Percentiles rank a stretch among this genome's conserved stretches.
Evolutionary conservation across 2,329 filamentous ascomycete species (phyloP).

Genomic region (Aureobasidium sp.): DNA sequence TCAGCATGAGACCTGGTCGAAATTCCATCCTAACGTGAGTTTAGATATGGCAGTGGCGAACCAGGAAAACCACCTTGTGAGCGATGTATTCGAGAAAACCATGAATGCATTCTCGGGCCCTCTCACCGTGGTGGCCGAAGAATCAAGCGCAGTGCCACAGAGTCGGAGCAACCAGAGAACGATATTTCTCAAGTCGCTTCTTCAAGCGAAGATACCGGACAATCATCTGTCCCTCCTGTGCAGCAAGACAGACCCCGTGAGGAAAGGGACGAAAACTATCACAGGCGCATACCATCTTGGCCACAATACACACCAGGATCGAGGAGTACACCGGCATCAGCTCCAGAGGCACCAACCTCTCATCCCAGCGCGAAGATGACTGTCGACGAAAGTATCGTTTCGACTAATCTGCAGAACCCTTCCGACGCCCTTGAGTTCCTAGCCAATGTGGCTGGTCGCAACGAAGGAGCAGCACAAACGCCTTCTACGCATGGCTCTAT

Average conservation of each 20-base stretch:
- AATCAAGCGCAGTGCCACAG: conserved; percentile 21
- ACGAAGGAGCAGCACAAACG: conserved; percentile 20
- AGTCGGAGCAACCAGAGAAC: not conserved
- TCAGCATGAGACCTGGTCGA: not conserved
- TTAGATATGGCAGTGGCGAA: conserved; percentile 24
- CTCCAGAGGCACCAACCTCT: conserved; percentile 1
- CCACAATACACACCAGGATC: not conserved
- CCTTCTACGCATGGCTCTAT: conserved; percentile 22
- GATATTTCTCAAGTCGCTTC: not conserved
- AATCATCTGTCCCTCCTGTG: not conserved
- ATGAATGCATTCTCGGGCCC: conserved; percentile 26
- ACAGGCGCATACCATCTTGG: not conserved
- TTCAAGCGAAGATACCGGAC: not conserved
- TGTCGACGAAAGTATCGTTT: conserved; percentile 24
- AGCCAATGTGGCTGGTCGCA: conserved; percentile 25
- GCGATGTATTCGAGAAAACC: conserved; percentile 26
- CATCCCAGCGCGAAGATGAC: conserved; percentile 11
- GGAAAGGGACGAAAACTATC: not conserved
- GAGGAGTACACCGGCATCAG: not conserved
- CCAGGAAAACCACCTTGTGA: conserved; percentile 25
- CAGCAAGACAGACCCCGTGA: not conserved
- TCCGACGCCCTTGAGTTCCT: conserved; percentile 27
- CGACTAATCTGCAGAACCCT: conserved; percentile 26
- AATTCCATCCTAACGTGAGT: not conserved
- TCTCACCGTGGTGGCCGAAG: conserved; percentile 24